These are phyloP conservation scores for Cytidiella melzeri DNA, from an alignment of 768 basidiomycete genomes.

Conservation along the genomic window DNA sequence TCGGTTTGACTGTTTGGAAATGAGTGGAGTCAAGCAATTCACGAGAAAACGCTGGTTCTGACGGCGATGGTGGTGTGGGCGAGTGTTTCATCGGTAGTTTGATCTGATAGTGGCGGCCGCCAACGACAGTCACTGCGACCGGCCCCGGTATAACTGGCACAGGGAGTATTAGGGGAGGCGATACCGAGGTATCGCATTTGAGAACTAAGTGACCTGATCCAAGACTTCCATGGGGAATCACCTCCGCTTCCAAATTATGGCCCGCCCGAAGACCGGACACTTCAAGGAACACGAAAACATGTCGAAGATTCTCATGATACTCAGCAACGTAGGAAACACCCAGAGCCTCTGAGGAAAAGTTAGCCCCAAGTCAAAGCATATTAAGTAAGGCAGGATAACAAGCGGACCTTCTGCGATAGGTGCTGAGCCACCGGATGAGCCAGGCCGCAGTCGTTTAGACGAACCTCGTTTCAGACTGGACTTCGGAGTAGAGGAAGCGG, in stretches of 20 bases:
- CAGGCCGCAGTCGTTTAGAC: slow-evolving; percentile 19
- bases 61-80: slow-evolving; percentile 14
- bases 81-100: slow-evolving; percentile 44
- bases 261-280: slow-evolving; percentile 43
- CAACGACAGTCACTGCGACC: slow-evolving; percentile 49
- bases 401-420: slow-evolving; percentile 22
- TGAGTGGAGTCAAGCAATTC: slow-evolving; percentile 65
- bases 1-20: slow-evolving; percentile 47
- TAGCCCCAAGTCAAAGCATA: background rate
- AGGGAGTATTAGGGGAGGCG: slow-evolving; percentile 34
- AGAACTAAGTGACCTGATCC: slow-evolving; percentile 55
- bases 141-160: slow-evolving; percentile 59
- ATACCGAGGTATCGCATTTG: slow-evolving; percentile 51
- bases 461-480: slow-evolving; percentile 14
- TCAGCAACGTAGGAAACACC: slow-evolving; percentile 58
- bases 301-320: slow-evolving; percentile 80
- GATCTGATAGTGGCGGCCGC: slow-evolving; percentile 60
- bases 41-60: slow-evolving; percentile 24
- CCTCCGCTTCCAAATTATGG: slow-evolving; percentile 59
- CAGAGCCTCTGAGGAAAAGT: slow-evolving; percentile 18
- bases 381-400: background rate
- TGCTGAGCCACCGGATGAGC: slow-evolving; percentile 22
- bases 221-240: slow-evolving; percentile 33
- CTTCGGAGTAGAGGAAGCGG: slow-evolving; percentile 11
- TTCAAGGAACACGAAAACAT: slow-evolving; percentile 70